Evolutionary conservation across 2,329 filamentous ascomycete genomes (phyloP), one percentile per base, ranked within the genome.

Genomic region (Colletotrichum sp.): DNA sequence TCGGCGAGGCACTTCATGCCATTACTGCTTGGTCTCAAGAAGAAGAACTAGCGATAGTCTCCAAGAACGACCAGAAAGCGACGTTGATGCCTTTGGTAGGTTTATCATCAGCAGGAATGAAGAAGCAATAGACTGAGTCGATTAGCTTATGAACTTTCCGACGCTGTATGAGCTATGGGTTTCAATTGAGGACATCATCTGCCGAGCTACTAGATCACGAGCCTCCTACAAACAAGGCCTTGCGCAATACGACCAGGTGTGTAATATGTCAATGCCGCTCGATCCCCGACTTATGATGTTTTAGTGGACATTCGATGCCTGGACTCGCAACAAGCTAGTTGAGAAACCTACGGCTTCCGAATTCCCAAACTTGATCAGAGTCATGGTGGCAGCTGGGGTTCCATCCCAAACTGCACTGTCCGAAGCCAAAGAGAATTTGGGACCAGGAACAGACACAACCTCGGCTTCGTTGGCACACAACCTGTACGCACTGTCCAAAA

Each of bases 371-470:
- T 43, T 80, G 6, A 77, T 81, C 13, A 33, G 72, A 16, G 75
- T 77, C 3, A 70, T 81, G 18, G 70, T 77, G 1, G 57, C 65
- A 9, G 75, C 75, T 1, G 79, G 78, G 0, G 62, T 80, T 3
- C 78, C 75, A 13, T 63, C 76, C 0, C 76, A 80, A 63, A 80
- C 79, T 2, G 77, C 79, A 5, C 66, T 81, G 5, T 78, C 79
- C 0, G 79, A 82, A 73, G 80, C 80, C 2, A 80, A 78, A 5
- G 79, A 81, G 38, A 81, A 79, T 6, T 74, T 81, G 1, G 80
- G 80, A 1, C 80, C 80, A 0, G 80, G 80, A 31, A 82, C 80
- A 3, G 80, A 82, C 38, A 82, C 81, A 3, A 82, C 81, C 1
- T 81, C 79, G 3, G 79, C 76, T 24, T 78, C 80, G 1, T 72